Evolutionary conservation across 192 early-diverging fungal genomes (phyloP).

Genomic region (Obelidium mucronatum): DNA sequence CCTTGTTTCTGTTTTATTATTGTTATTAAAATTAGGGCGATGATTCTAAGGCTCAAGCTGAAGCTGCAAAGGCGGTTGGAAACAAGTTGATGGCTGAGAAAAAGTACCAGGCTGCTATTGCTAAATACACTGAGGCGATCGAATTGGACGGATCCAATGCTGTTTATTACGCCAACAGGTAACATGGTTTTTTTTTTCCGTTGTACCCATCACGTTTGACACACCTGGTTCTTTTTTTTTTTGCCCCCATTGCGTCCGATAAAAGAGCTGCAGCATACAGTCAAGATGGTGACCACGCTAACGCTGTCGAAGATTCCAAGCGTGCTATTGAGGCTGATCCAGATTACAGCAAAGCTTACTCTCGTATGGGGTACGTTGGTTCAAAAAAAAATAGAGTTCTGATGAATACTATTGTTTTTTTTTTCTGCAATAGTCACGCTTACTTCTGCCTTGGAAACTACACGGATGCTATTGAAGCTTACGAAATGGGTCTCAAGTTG

Average conservation of each 20-base stretch:
- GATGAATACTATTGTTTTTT: not conserved
- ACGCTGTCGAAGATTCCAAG: slow-evolving; percentile 88
- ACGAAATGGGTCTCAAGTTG: slow-evolving; percentile 83
- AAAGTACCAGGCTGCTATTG: slow-evolving; percentile 85
- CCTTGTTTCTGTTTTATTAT: no score
- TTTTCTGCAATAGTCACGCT: slow-evolving; percentile 74
- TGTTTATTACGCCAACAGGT: slow-evolving; percentile 98
- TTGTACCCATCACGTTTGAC: not conserved
- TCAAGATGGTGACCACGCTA: slow-evolving; percentile 84
- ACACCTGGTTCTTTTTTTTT: slow-evolving; percentile 17
- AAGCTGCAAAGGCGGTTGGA: slow-evolving; percentile 88
- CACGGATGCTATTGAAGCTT: slow-evolving; percentile 85
- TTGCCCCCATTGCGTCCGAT: not conserved
- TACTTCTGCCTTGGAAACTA: slow-evolving; percentile 87
- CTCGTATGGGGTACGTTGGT: slow-evolving; percentile 78
- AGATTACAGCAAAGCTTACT: slow-evolving; percentile 91
- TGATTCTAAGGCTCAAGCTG: slow-evolving; percentile 70
- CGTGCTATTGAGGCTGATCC: slow-evolving; percentile 86
- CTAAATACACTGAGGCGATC: slow-evolving; percentile 92
- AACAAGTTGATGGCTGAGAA: slow-evolving; percentile 87
- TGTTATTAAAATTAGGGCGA: no score
- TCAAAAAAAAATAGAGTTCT: not conserved
- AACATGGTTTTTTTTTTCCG: slow-evolving; percentile 23
- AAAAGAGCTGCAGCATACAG: slow-evolving; percentile 92
- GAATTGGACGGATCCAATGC: slow-evolving; percentile 81